phyloP scores from a whole-genome alignment of 2,329 filamentous ascomycete genomes.

The Aspergillus ustus region DNA sequence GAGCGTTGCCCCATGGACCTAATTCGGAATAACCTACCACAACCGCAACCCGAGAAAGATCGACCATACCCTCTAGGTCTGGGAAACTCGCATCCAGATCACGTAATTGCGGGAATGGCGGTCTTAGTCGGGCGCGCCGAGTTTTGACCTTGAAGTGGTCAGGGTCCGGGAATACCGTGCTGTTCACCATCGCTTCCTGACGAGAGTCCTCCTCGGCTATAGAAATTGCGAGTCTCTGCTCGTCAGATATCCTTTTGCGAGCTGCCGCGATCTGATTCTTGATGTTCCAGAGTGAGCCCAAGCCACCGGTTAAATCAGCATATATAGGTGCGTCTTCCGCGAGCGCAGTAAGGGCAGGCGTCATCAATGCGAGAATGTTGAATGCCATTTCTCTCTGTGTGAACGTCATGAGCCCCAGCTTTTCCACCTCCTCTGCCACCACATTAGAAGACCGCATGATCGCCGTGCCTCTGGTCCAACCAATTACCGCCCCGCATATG shows the following conservation, averaged over 20 bases:
- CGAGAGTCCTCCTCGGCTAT: conserved; percentile 28
- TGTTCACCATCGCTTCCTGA: conserved; percentile 13
- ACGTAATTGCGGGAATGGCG: conserved; percentile 16
- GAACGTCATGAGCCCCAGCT: conserved; percentile 46
- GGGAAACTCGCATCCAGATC: conserved; percentile 14
- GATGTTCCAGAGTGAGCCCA: conserved; percentile 36
- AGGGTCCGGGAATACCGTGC: not conserved
- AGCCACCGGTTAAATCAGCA: conserved; percentile 46
- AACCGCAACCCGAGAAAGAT: conserved; percentile 44
- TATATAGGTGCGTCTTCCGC: conserved; percentile 42
- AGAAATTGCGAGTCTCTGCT: conserved; percentile 27
- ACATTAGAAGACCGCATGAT: conserved; percentile 51
- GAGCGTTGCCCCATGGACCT: conserved; percentile 91
- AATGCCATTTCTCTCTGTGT: conserved; percentile 49
- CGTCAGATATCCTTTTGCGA: conserved; percentile 24
- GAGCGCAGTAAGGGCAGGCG: conserved; percentile 32
- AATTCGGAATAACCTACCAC: conserved; percentile 47
- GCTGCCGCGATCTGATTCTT: conserved; percentile 28
- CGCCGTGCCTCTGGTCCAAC: conserved; percentile 52
- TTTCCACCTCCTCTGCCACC: conserved; percentile 44
- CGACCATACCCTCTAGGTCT: conserved; percentile 41
- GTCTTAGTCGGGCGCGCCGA: conserved; percentile 15
- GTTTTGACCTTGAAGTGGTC: not conserved
- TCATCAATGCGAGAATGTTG: conserved; percentile 44
- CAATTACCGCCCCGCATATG: conserved; percentile 49